phyloP scores from a whole-genome alignment of 1,284 basidiomycete genomes.

The Cerioporus squamosus region DNA sequence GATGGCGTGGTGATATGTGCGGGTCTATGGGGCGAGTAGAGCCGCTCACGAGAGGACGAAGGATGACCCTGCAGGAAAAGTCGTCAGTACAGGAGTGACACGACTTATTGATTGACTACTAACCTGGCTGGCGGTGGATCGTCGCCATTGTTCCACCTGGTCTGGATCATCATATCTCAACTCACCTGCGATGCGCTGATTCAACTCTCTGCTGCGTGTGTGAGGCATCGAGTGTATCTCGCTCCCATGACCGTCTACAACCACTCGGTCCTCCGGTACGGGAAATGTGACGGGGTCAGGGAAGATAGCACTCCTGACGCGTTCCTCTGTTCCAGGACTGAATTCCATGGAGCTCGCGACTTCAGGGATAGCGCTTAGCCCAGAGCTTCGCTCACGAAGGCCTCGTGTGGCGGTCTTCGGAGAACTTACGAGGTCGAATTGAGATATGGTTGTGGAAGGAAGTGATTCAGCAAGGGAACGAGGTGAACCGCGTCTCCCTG shows the following conservation, averaged over 20 bases:
- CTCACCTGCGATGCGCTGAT: conserved; percentile 32
- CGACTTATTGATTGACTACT: background rate
- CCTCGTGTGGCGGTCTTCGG: conserved; percentile 26
- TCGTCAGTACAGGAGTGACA: background rate
- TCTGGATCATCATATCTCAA: conserved; percentile 42
- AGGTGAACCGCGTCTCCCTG: conserved; percentile 22
- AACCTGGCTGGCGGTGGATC: conserved; percentile 33
- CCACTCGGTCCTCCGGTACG: conserved; percentile 11
- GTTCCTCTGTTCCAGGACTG: conserved; percentile 31
- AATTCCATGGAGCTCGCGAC: conserved; percentile 38
- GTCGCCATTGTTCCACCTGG: conserved; percentile 41
- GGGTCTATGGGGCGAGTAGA: conserved; percentile 15
- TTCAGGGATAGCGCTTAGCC: conserved; percentile 45
- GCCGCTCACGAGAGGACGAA: conserved; percentile 14
- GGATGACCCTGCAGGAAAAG: conserved; percentile 12
- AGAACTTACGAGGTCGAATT: conserved; percentile 44
- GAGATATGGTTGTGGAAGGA: conserved; percentile 42
- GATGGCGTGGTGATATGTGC: conserved; percentile 18
- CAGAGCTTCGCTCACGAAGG: conserved; percentile 27
- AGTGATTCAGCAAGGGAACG: conserved; percentile 32
- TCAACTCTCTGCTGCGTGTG: conserved; percentile 21
- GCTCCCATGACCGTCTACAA: conserved; percentile 21
- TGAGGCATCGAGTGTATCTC: background rate
- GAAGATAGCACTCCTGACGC: conserved; percentile 23
- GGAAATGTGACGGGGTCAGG: conserved; percentile 33